Conservation (phyloP, 768 basidiomycete genomes). For the Boletus huronensis region DNA sequence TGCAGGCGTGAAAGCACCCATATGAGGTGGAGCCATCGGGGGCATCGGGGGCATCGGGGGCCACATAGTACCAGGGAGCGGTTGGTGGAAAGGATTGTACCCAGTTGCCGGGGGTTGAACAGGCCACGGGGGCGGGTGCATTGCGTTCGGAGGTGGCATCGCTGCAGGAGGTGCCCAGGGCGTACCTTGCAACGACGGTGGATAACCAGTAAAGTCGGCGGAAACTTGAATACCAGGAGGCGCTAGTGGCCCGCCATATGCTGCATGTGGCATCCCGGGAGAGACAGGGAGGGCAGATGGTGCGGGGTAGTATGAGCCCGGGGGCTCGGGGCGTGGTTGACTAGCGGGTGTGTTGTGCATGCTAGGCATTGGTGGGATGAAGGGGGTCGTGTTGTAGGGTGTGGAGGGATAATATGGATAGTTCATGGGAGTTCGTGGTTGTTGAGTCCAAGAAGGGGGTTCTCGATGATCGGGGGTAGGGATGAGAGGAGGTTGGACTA, state of each 20-base stretch:
- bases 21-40: conserved; percentile 7
- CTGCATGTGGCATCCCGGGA: conserved; percentile 9
- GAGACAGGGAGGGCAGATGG: conserved; percentile 28
- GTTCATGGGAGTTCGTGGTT: conserved; percentile 31
- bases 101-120: conserved; percentile 19
- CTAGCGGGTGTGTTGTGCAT: conserved; percentile 22
- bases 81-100: conserved; percentile 31
- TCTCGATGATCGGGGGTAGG: conserved; percentile 29
- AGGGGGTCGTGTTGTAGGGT: conserved; percentile 38
- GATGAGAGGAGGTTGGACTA: conserved; percentile 35
- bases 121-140: conserved; percentile 20
- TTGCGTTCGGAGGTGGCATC: conserved; percentile 22
- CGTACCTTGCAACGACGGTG: conserved; percentile 20
- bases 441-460: conserved; percentile 34
- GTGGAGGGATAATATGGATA: conserved; percentile 40
- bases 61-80: conserved; percentile 29
- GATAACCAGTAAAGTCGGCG: conserved; percentile 34
- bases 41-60: conserved; percentile 21
- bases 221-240: conserved; percentile 16
- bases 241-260: conserved; percentile 8
- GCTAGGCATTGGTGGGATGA: conserved; percentile 35
- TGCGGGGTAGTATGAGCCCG: conserved; percentile 31
- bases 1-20: conserved; percentile 25
- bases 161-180: conserved; percentile 25
- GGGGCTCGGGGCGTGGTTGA: conserved; percentile 25